A percentile compares a stretch with the other conserved stretches of the same genome.
Conservation (phyloP, 805 yeast genomes). For the Cyberlindnera americana region DNA sequence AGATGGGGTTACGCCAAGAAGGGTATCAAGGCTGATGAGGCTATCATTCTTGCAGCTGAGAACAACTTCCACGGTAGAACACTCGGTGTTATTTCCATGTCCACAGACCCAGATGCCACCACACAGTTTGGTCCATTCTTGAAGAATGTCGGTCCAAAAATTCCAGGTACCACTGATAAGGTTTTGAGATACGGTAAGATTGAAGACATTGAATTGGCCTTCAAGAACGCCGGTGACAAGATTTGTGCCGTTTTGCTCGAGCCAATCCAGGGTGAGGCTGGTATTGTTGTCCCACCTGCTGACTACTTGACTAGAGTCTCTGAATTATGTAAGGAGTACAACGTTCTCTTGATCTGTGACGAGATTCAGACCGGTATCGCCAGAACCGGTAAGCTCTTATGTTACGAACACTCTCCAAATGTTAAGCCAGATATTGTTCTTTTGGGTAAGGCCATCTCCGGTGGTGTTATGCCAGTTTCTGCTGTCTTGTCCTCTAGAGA, state of each 20-base stretch:
- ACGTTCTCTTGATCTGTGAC: constrained; percentile 87
- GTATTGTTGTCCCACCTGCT: constrained; percentile 88
- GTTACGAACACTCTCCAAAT: constrained; percentile 76
- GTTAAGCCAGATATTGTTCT: constrained; percentile 87
- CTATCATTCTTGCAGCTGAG: constrained; percentile 81
- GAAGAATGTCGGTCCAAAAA: constrained; percentile 75
- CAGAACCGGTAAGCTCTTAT: constrained; percentile 91
- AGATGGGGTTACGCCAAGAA: constrained; percentile 94
- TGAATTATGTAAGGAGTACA: constrained; percentile 73
- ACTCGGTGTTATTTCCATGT: constrained; percentile 90
- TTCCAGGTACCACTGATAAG: constrained; percentile 67
- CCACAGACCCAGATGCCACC: constrained; percentile 93
- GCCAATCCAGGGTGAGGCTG: constrained; percentile 98
- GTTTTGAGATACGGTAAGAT: constrained; percentile 75
- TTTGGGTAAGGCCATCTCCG: constrained; percentile 92
- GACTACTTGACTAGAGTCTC: constrained; percentile 75
- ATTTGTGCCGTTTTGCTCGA: constrained; percentile 90
- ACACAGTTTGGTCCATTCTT: constrained; percentile 88
- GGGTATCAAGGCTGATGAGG: constrained; percentile 78
- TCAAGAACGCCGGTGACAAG: constrained; percentile 77
- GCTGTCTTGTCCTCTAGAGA: constrained; percentile 88
- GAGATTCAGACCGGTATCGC: constrained; percentile 98
- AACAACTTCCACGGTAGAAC: constrained; percentile 97
- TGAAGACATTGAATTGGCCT: constrained; percentile 82
- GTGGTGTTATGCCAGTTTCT: constrained; percentile 91